Base-by-base conservation (phyloP, 129 eudicot genomes). In the Lactuca saligna region DNA sequence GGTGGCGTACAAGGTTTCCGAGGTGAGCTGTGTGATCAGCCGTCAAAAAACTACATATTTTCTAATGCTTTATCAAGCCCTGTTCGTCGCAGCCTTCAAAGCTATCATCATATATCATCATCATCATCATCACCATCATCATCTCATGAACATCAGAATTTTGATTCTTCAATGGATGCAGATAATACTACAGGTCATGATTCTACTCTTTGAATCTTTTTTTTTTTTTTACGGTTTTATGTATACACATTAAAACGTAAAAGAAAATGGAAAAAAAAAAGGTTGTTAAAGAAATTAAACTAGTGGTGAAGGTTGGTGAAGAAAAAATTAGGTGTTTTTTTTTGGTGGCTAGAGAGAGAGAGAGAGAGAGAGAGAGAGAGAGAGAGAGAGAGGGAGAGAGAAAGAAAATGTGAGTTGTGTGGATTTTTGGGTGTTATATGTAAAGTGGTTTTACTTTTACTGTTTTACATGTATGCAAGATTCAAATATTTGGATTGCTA, bases 61-160 rank as follows among this genome's bases (percentile, higher is more conserved):
- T 82, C 86, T 14, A 82, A 82, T 42, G 86, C 86, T 50, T 72
- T 82, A 20, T 82, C 83, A 0, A 82, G 86, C 76, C 83, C 86
- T 17, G 83, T 82, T 64, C 83, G 86, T 25, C 75, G 78, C 8
- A 74, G 78, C 78, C 86, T 82, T 74, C 86, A 78, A 60, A 71
- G 74, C 72, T 82, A 82, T 70, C 83, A 82, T 50, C 83, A 82
- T 50, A 70, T 82, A 37, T 64, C 81, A 42, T 33, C 61, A 64
- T 35, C 75, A 66, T 71, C 69, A 53, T 39, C 44, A 39, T n/a
- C 81, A 42, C 20, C 75, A 66, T 71, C 69, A 53, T 39, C 44
- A 39, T n/a, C 29, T 25, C 29, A 25, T 25, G 29, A 46, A 0
- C 15, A 46, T 3, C 51, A 46, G 51, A 46, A 3, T 46, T 46